These are phyloP conservation scores for Puccinia hordei DNA, from an alignment of 1,284 basidiomycete species.

Conservation along the genomic window DNA sequence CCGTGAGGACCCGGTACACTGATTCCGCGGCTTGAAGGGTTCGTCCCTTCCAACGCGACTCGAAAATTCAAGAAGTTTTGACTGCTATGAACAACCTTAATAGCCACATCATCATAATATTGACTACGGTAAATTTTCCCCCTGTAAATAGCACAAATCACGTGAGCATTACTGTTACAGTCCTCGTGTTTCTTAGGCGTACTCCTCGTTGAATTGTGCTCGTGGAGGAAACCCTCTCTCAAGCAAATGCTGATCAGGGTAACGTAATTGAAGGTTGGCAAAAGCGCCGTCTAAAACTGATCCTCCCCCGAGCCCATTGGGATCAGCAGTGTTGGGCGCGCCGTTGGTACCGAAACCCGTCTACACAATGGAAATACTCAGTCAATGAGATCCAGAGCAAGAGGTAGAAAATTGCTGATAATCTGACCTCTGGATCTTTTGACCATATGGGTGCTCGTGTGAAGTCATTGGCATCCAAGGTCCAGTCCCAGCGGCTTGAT, in stretches of 20 bases:
- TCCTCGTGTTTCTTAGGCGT: no score
- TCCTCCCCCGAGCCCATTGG: constrained; percentile 14
- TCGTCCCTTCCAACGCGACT: constrained; percentile 41
- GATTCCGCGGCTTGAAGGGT: constrained; percentile 10
- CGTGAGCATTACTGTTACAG: neutral
- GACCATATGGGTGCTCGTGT: constrained; percentile 35
- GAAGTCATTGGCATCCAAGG: constrained; percentile 26
- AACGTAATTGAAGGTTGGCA: constrained; percentile 34
- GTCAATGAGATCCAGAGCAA: neutral
- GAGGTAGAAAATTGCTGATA: neutral
- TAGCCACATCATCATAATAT: constrained; percentile 36
- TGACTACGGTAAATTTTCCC: constrained; percentile 29
- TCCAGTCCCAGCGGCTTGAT: constrained; percentile 45
- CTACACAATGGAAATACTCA: neutral
- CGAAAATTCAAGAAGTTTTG: constrained; percentile 40
- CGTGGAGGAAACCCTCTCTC: constrained; percentile 41
- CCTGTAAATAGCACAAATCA: neutral
- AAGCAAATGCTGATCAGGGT: constrained; percentile 24
- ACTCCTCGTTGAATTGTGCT: constrained; percentile 30
- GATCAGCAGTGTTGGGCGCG: neutral
- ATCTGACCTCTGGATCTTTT: constrained; percentile 33
- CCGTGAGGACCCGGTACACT: constrained; percentile 41
- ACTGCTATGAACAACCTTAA: constrained; percentile 31
- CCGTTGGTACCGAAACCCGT: constrained; percentile 35
- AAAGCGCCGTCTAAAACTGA: constrained; percentile 38